Conservation (phyloP, 495 filamentous ascomycete genomes). For the Rhypophila decipiens region DNA sequence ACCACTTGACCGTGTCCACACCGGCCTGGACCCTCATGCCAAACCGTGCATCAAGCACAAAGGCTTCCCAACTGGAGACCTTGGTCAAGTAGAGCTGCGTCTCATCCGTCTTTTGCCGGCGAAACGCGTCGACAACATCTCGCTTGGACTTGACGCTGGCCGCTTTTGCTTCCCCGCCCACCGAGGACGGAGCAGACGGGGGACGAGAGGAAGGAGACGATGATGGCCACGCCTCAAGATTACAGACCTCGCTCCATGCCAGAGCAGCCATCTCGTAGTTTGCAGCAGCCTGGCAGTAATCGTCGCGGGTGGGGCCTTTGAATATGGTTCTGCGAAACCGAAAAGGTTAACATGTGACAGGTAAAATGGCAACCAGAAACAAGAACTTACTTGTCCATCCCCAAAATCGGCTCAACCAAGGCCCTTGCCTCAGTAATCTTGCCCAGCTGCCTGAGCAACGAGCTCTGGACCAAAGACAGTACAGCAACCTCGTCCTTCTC, state of each 20-base stretch:
- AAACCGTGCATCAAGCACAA: constrained; percentile 79
- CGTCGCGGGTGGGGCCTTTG: constrained; percentile 69
- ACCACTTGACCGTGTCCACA: constrained; percentile 68
- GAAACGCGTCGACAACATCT: constrained; percentile 35
- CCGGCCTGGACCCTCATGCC: constrained; percentile 80
- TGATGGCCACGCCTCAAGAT: constrained; percentile 18
- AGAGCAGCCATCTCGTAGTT: constrained; percentile 86
- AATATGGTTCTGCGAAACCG: constrained; percentile 44
- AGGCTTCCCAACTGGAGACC: constrained; percentile 76
- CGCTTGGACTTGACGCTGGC: background rate
- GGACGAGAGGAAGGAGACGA: background rate
- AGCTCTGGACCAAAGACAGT: constrained; percentile 58
- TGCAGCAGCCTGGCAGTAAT: constrained; percentile 74
- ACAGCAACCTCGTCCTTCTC: constrained; percentile 77
- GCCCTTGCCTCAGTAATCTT: constrained; percentile 56
- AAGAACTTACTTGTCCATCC: constrained; percentile 52
- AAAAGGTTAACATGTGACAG: constrained; percentile 1
- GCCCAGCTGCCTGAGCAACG: constrained; percentile 56
- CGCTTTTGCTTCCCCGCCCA: background rate
- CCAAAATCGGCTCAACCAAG: constrained; percentile 53
- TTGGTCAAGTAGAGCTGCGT: constrained; percentile 71
- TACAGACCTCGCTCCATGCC: constrained; percentile 60
- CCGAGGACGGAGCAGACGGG: background rate
- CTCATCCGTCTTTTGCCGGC: constrained; percentile 51
- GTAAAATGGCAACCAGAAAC: background rate